Evolutionary conservation across 805 yeast species (phyloP).

Genomic region (Tetrapisispora taiwanensis): DNA sequence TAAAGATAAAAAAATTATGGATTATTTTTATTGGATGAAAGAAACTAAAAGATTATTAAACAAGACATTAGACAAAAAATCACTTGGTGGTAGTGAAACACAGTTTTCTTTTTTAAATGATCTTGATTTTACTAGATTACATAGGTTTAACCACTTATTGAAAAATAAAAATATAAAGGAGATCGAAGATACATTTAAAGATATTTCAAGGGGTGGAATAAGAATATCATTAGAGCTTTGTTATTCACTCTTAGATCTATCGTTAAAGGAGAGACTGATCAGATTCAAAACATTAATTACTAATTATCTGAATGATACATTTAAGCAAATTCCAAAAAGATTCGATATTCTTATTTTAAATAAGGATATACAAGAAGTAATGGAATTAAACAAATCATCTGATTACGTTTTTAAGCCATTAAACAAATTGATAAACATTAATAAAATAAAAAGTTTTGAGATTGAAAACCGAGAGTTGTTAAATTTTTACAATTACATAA

Average conservation of each 20-base stretch:
- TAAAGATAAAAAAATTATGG: conserved; percentile 6
- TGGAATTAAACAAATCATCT: no score
- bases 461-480: conserved; percentile 3
- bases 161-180: conserved; percentile 6
- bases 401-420: no score
- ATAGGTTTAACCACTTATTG: conserved; percentile 3
- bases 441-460: conserved; percentile 12
- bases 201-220: conserved; percentile 16
- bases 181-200: conserved; percentile 10
- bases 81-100: conserved; percentile 6
- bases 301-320: conserved; percentile 9
- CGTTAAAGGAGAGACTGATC: conserved; percentile 8
- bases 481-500: conserved; percentile 17
- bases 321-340: conserved; percentile 15
- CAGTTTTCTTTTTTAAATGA: conserved; percentile 2
- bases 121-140: conserved; percentile 9
- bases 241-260: conserved; percentile 13
- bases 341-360: conserved; percentile 19
- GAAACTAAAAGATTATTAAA: conserved; percentile 3
- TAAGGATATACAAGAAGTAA: conserved; percentile 2
- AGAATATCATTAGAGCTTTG: conserved; percentile 15
- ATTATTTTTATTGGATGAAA: conserved; percentile 10
- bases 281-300: conserved; percentile 14
- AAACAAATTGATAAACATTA: neutral
- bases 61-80: conserved; percentile 1